A percentile compares a stretch with the other conserved stretches of the same genome.
phyloP scores from a whole-genome alignment of 306 rosid species.

The Erythrophleum fordii region DNA sequence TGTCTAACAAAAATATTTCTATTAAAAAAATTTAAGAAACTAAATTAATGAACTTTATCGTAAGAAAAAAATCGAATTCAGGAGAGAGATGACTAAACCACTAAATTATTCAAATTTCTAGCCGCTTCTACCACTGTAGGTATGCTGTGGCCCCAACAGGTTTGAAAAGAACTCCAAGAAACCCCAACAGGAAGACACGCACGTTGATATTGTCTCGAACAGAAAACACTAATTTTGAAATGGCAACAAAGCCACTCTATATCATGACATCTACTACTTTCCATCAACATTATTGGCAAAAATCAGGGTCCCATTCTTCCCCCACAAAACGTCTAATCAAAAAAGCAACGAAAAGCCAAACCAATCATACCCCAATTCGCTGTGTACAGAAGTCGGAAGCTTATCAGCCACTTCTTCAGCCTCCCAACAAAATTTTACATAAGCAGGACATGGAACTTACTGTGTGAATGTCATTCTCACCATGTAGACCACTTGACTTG shows the following conservation, averaged over 20 bases:
- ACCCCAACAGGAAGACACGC: slow-evolving; percentile 61
- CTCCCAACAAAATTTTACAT: not conserved
- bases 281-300: slow-evolving; percentile 52
- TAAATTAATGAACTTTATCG: too few species aligned
- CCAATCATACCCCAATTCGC: slow-evolving; percentile 36
- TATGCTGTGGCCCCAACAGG: slow-evolving; percentile 20
- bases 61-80: not conserved
- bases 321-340: slow-evolving; percentile 54
- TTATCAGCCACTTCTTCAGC: not conserved
- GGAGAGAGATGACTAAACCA: not conserved
- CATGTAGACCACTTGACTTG: not conserved
- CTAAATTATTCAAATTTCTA: not conserved
- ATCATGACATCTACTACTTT: slow-evolving; percentile 40
- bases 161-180: slow-evolving; percentile 44
- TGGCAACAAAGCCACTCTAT: slow-evolving; percentile 37
- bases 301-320: slow-evolving; percentile 40
- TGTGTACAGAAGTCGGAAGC: not conserved
- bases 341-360: slow-evolving; percentile 47
- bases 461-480: not conserved
- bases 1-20: too few species aligned
- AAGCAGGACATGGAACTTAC: not conserved
- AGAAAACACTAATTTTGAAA: slow-evolving; percentile 43
- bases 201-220: slow-evolving; percentile 42
- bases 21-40: too few species aligned
- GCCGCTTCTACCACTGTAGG: not conserved